Evolutionary conservation across 805 yeast species (phyloP).

Genomic region (Spathaspora girioi): DNA sequence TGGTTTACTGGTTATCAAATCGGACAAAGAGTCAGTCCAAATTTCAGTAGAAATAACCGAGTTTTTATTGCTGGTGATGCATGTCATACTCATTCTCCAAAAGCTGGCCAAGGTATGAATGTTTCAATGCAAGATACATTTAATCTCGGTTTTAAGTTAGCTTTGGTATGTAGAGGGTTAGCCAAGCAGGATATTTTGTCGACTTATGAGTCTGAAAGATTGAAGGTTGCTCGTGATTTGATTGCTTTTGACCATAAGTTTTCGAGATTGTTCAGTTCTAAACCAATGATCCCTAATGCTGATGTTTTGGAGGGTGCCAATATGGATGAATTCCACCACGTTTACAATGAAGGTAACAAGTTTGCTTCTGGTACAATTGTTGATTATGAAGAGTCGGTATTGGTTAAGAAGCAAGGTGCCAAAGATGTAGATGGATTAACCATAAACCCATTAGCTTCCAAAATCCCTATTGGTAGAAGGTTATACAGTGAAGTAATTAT

Average conservation of each 20-base stretch:
- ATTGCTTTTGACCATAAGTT: slow-evolving; percentile 25
- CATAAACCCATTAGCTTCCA: slow-evolving; percentile 12
- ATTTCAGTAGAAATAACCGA: slow-evolving; percentile 28
- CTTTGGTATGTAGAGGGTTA: slow-evolving; percentile 24
- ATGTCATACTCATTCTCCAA: slow-evolving; percentile 94
- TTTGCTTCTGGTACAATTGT: slow-evolving; percentile 28
- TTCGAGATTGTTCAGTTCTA: slow-evolving; percentile 24
- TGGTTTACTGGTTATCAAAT: slow-evolving; percentile 32
- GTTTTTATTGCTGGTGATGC: slow-evolving; percentile 95
- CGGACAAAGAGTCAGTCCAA: slow-evolving; percentile 26
- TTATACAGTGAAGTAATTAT: slow-evolving; percentile 18
- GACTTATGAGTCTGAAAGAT: slow-evolving; percentile 29
- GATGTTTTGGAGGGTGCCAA: slow-evolving; percentile 17
- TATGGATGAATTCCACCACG: slow-evolving; percentile 22
- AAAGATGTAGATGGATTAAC: slow-evolving; percentile 2
- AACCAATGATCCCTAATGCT: slow-evolving; percentile 17
- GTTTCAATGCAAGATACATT: slow-evolving; percentile 21
- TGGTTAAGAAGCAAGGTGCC: slow-evolving; percentile 10
- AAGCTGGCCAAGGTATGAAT: slow-evolving; percentile 96
- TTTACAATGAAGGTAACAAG: slow-evolving; percentile 21
- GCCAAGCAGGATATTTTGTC: slow-evolving; percentile 15
- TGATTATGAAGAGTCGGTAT: slow-evolving; percentile 20
- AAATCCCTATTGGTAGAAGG: slow-evolving; percentile 22
- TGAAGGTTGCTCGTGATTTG: slow-evolving; percentile 25
- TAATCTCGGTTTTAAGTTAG: slow-evolving; percentile 30